These are phyloP conservation scores for Alternaria sp. DNA, from an alignment of 2,329 filamentous ascomycete species.

Conservation along the genomic window DNA sequence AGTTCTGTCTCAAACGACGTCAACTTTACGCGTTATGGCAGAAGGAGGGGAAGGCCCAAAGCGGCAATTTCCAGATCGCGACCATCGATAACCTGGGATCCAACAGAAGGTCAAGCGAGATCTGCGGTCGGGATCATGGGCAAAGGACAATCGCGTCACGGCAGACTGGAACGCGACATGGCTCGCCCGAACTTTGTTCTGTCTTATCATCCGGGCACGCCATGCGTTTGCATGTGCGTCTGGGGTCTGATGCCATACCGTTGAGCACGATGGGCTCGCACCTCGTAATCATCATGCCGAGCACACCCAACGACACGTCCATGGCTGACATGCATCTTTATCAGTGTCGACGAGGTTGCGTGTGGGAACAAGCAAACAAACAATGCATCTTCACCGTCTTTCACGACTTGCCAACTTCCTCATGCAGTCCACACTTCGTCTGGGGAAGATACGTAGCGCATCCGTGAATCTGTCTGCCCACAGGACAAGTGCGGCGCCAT, in stretches of 20 bases:
- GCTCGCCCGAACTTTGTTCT: constrained; percentile 11
- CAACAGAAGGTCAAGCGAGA: constrained; percentile 27
- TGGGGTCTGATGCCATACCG: constrained; percentile 10
- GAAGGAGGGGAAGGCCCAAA: constrained; percentile 19
- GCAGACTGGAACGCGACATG: constrained; percentile 4
- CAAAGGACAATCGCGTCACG: constrained; percentile 12
- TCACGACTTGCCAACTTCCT: constrained; percentile 26
- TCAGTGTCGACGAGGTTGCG: not conserved
- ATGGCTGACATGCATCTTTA: constrained; percentile 3
- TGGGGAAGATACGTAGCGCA: constrained; percentile 37
- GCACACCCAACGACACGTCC: not conserved
- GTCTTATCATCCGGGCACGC: constrained; percentile 10
- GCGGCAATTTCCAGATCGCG: constrained; percentile 12
- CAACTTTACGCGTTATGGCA: constrained; percentile 10
- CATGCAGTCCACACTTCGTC: constrained; percentile 27
- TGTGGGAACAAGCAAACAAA: constrained; percentile 27
- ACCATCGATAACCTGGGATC: constrained; percentile 10
- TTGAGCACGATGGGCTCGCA: constrained; percentile 22
- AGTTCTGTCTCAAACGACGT: constrained; percentile 13
- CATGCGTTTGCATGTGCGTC: constrained; percentile 12
- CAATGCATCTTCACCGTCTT: constrained; percentile 25
- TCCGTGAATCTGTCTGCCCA: constrained; percentile 34
- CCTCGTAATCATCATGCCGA: constrained; percentile 18
- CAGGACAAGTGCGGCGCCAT: constrained; percentile 28
- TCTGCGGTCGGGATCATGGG: constrained; percentile 22